Evolutionary conservation across 345 rosid species (phyloP).

Genomic region (Dipteronia sinensis): DNA sequence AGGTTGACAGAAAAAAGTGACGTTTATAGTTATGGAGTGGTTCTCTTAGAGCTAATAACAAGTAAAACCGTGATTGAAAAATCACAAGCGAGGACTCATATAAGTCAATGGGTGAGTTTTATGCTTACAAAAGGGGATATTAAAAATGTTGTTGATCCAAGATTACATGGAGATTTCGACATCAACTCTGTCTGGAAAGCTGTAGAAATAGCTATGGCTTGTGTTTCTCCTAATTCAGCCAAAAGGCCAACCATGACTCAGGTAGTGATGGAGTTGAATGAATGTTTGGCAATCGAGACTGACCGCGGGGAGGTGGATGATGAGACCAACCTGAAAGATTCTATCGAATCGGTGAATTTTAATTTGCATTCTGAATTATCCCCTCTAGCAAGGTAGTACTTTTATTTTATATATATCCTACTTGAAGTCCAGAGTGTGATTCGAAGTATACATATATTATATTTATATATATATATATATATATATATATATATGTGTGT

Average conservation of each 20-base stretch:
- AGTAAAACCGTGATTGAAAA: conserved; percentile 30
- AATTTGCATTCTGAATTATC: neutral
- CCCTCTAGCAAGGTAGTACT: neutral
- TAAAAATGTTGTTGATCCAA: conserved; percentile 38
- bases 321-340: neutral
- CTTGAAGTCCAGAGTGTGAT: no score
- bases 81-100: conserved; percentile 15
- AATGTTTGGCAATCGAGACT: conserved; percentile 12
- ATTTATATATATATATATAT: no score
- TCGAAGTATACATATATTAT: no score
- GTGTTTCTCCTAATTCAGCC: conserved; percentile 32
- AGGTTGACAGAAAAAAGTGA: conserved; percentile 43
- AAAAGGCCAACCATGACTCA: conserved; percentile 44
- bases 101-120: conserved; percentile 36
- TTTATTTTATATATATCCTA: neutral
- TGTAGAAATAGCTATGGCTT: conserved; percentile 53
- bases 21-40: conserved; percentile 49
- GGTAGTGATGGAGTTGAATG: conserved; percentile 35
- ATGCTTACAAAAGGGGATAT: conserved; percentile 47
- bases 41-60: conserved; percentile 41
- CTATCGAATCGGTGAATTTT: neutral
- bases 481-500: no score
- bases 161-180: conserved; percentile 36
- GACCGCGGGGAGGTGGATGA: no score
- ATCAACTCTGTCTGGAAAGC: conserved; percentile 43